These are phyloP conservation scores for Termitomyces sp. DNA, from an alignment of 768 basidiomycete species.

Conservation along the genomic window DNA sequence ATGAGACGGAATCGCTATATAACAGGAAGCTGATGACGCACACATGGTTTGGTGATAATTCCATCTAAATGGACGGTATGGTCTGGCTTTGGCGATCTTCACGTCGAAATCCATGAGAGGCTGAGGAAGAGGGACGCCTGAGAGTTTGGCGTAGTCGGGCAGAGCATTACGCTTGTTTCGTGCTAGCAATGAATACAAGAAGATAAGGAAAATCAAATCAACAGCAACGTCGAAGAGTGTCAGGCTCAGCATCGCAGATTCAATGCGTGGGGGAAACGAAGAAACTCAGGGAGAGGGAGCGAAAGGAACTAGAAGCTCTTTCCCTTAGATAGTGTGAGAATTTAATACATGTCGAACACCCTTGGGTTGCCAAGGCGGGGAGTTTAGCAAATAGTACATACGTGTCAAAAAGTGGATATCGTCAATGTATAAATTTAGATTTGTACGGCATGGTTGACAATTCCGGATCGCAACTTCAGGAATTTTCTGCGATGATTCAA, in stretches of 20 bases:
- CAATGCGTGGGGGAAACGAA: not conserved
- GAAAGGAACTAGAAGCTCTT: not conserved
- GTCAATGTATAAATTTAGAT: not conserved
- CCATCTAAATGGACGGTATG: conserved; percentile 55
- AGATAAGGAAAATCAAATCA: not conserved
- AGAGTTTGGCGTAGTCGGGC: conserved; percentile 35
- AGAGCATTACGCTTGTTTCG: not conserved
- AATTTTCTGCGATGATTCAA: not conserved
- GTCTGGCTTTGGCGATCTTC: conserved; percentile 36
- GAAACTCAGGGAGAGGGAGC: not conserved
- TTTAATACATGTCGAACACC: not conserved
- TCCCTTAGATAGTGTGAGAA: not conserved
- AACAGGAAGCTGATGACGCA: conserved; percentile 14
- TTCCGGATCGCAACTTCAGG: not conserved
- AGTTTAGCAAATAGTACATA: not conserved
- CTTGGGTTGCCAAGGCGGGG: not conserved
- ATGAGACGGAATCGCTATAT: not conserved
- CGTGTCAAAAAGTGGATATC: not conserved
- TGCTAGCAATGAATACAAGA: not conserved
- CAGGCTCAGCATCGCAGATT: not conserved
- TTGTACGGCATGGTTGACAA: not conserved
- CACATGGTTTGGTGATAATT: conserved; percentile 54
- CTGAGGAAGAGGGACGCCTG: conserved; percentile 37
- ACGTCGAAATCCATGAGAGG: conserved; percentile 40
- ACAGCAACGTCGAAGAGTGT: not conserved